Base-by-base conservation (phyloP, 2,329 filamentous ascomycete species). In the Cladophialophora carrionii region DNA sequence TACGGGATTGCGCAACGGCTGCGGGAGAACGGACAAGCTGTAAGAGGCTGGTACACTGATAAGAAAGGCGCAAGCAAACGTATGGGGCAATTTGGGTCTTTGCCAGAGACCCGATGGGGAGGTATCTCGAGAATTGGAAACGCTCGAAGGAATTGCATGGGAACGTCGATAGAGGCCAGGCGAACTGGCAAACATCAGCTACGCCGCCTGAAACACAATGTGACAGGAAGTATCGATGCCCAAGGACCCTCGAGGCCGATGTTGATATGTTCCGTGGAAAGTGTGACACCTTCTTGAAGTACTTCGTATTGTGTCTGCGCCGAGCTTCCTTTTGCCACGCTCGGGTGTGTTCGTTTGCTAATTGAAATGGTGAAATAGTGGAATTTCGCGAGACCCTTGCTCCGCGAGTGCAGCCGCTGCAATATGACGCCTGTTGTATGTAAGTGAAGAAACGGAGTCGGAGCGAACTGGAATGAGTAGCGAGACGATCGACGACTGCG, bases 91-190 rank as follows among this genome's bases (percentile, higher is more conserved):
- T 20, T 22, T 60, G 9, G 29, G 22, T 5, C 24, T 17, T 46
- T 41, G 24, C 22, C 14, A 6, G 46, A 26, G 48, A 60, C 57
- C 24, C 31, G 20, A 49, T 20, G n/a, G 8, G n/a, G 17, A 52
- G 31, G 57, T 60, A 53, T 52, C 57, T 29, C 31, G n/a, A 26
- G 57, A 37, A 41, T 52, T 20, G 29, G 31, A 41, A 60, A 60
- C 14, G 32, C 43, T 24, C 46, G 17, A 41, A 6, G 31, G 14
- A 17, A 14, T 22, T 14, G 46, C 24, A 51, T 32, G 48, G 57
- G 46, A 29, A 60, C 43, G 46, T 31, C 29, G 17, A 52, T 26
- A 31, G 22, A 14, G 20, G 51, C 31, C 43, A 41, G 29, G 26
- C 26, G 22, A 60, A 34, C 29, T 52, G n/a, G 29, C 34, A 52